These are phyloP conservation scores for Camelina hispida DNA, from an alignment of 345 rosid genomes.

Conservation along the genomic window DNA sequence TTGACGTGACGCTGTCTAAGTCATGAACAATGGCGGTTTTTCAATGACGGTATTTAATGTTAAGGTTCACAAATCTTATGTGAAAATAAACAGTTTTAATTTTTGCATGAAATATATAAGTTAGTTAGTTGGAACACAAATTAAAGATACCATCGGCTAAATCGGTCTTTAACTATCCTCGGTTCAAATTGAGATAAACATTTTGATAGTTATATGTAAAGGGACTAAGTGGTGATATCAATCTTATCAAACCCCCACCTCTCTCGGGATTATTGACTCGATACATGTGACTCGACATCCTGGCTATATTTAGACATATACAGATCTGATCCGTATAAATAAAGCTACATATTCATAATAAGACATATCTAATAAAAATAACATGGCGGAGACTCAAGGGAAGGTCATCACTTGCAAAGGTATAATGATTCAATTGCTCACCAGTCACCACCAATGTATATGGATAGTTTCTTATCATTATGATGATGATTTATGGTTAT, in stretches of 20 bases:
- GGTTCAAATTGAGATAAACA: neutral
- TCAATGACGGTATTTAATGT: neutral
- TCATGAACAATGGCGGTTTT: neutral
- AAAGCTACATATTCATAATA: conserved; percentile 3
- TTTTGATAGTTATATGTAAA: neutral
- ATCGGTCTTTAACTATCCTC: neutral
- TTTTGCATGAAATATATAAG: conserved; percentile 17
- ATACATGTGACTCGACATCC: conserved; percentile 6
- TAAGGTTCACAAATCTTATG: conserved; percentile 3
- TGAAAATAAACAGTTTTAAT: neutral
- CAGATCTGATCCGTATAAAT: conserved; percentile 6
- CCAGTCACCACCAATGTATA: neutral
- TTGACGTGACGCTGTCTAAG: conserved; percentile 3
- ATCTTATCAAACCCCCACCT: conserved; percentile 30
- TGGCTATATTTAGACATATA: conserved; percentile 13
- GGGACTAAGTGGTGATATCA: neutral
- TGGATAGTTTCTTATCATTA: conserved; percentile 1
- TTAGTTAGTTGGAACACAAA: conserved; percentile 25
- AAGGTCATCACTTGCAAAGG: conserved; percentile 46
- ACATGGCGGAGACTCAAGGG: conserved; percentile 40
- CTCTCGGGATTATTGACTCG: conserved; percentile 28
- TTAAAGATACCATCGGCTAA: neutral
- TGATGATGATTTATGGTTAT: neutral
- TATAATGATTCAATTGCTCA: conserved; percentile 4
- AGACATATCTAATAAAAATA: neutral